Evolutionary conservation across 1,284 basidiomycete species (phyloP).

Genomic region (Austroboletus niveus): DNA sequence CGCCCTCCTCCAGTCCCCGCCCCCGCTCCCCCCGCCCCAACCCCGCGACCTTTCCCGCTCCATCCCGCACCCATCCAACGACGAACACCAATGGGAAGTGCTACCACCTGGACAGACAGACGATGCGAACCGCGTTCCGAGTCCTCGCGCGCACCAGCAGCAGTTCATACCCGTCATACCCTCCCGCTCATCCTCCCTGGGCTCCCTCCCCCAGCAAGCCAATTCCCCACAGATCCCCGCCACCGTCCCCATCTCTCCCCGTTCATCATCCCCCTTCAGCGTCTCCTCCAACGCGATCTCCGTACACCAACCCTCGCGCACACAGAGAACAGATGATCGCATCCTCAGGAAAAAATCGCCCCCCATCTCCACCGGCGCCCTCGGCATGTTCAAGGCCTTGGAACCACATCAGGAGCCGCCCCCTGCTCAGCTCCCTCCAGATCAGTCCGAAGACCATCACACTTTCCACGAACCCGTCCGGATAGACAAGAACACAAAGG

Average conservation of each 20-base stretch:
- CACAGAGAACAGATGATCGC: slow-evolving; percentile 21
- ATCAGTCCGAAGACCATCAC: slow-evolving; percentile 31
- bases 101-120: slow-evolving; percentile 16
- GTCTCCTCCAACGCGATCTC: slow-evolving; percentile 16
- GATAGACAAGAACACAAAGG: slow-evolving; percentile 38
- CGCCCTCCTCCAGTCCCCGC: not conserved
- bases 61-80: slow-evolving; percentile 30
- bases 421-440: slow-evolving; percentile 16
- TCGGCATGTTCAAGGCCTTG: slow-evolving; percentile 57
- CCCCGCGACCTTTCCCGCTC: slow-evolving; percentile 28
- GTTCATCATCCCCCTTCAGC: slow-evolving; percentile 46
- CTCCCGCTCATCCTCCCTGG: slow-evolving; percentile 47
- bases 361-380: slow-evolving; percentile 31
- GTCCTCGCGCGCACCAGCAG: slow-evolving; percentile 28
- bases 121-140: slow-evolving; percentile 20
- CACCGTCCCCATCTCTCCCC: slow-evolving; percentile 20
- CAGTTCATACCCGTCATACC: slow-evolving; percentile 37
- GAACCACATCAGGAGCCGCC: slow-evolving; percentile 44
- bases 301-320: slow-evolving; percentile 9
- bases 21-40: not conserved
- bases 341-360: slow-evolving; percentile 34
- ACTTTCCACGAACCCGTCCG: slow-evolving; percentile 30
- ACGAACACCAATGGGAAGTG: slow-evolving; percentile 51
- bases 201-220: slow-evolving; percentile 38
- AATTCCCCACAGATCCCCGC: slow-evolving; percentile 38